Evolutionary conservation across 2,329 filamentous ascomycete species (phyloP).

Genomic region (Penicillium hordei): DNA sequence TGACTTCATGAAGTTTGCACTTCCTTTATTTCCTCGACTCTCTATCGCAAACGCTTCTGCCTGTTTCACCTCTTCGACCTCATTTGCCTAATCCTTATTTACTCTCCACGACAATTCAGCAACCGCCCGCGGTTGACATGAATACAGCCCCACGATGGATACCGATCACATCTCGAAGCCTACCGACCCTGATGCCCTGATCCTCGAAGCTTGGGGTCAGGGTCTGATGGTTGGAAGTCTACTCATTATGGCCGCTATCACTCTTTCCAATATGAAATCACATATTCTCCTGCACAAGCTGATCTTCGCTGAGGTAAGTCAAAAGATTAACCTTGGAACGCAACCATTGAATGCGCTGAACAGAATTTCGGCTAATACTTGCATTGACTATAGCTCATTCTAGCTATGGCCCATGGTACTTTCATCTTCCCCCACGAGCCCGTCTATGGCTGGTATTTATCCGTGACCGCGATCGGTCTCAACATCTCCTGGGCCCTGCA

Average conservation of each 20-base stretch:
- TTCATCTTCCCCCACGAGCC: conserved; percentile 59
- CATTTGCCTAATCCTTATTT: neutral
- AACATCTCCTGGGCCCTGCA: conserved; percentile 65
- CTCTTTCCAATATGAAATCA: conserved; percentile 51
- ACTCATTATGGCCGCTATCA: conserved; percentile 51
- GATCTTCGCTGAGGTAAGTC: conserved; percentile 52
- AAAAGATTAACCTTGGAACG: no score
- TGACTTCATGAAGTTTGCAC: neutral
- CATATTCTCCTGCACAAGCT: conserved; percentile 52
- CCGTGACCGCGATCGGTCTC: conserved; percentile 59
- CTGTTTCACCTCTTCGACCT: neutral
- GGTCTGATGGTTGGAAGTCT: conserved; percentile 52
- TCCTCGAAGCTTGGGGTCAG: conserved; percentile 51
- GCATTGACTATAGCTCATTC: conserved; percentile 46
- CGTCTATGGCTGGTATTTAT: conserved; percentile 64
- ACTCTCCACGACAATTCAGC: neutral
- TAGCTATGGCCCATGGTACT: conserved; percentile 58
- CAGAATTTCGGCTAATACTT: neutral
- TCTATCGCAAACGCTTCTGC: neutral
- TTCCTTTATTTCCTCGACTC: neutral
- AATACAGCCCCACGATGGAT: conserved; percentile 11
- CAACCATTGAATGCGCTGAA: no score
- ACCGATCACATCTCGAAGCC: conserved; percentile 22
- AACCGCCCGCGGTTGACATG: neutral
- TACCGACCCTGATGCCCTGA: conserved; percentile 34